A percentile compares a stretch with the other conserved stretches of the same genome.
Evolutionary conservation across 2,329 filamentous ascomycete genomes (phyloP).

Genomic region (Didymella pomorum): DNA sequence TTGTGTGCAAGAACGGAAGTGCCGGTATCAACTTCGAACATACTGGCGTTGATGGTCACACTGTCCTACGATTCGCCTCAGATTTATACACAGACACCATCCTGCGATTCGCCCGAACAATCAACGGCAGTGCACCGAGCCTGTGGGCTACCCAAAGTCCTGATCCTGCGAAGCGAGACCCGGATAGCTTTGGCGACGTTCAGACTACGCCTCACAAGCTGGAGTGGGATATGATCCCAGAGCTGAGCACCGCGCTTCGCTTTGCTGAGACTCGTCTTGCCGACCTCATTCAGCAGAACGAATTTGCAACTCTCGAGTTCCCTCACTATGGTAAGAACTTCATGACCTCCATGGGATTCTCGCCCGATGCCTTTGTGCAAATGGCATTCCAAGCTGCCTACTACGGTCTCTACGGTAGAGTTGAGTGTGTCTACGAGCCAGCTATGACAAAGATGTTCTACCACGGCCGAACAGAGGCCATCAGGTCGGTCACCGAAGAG

Average conservation of each 20-base stretch:
- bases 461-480: constrained; percentile 93
- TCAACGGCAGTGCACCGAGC: constrained; percentile 91
- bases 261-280: constrained; percentile 95
- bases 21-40: constrained; percentile 99
- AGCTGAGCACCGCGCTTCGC: constrained; percentile 86
- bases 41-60: constrained; percentile 96
- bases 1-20: constrained; percentile 98
- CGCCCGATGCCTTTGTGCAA: constrained; percentile 95
- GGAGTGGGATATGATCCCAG: constrained; percentile 96
- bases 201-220: constrained; percentile 94
- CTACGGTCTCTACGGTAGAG: constrained; percentile 91
- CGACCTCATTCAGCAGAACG: constrained; percentile 94
- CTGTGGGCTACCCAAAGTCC: constrained; percentile 91
- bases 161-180: constrained; percentile 90
- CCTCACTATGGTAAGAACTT: constrained; percentile 93
- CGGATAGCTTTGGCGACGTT: constrained; percentile 89
- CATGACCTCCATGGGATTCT: constrained; percentile 96
- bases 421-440: constrained; percentile 96
- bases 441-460: constrained; percentile 97
- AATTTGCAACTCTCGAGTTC: constrained; percentile 93
- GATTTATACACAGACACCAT: constrained; percentile 98
- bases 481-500: constrained; percentile 83
- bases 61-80: constrained; percentile 92
- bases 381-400: constrained; percentile 99
- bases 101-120: constrained; percentile 89